phyloP scores from a whole-genome alignment of 2,329 filamentous ascomycete species.

The Diplodia mutila region DNA sequence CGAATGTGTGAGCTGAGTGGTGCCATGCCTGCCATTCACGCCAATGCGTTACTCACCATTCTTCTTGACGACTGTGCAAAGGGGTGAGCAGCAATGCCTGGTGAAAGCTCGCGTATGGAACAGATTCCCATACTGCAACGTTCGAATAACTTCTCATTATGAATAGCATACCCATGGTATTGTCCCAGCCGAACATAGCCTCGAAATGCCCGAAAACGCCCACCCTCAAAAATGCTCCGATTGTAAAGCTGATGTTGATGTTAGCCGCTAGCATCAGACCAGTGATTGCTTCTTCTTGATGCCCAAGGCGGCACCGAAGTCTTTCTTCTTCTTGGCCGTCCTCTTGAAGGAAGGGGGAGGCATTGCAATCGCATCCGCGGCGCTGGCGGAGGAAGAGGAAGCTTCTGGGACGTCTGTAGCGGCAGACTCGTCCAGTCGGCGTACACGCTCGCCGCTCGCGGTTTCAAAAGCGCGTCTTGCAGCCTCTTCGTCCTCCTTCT shows the following conservation, averaged over 20 bases:
- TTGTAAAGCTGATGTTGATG: background rate
- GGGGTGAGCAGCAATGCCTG: background rate
- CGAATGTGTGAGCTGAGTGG: too few relatives aligned
- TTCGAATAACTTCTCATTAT: background rate
- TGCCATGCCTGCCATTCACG: too few relatives aligned
- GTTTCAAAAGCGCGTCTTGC: conserved; percentile 75
- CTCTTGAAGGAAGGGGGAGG: conserved; percentile 72
- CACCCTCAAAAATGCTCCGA: background rate
- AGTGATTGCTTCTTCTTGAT: conserved; percentile 75
- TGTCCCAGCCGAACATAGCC: background rate
- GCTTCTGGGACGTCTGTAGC: conserved; percentile 41
- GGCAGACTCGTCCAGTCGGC: conserved; percentile 30
- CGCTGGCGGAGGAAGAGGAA: conserved; percentile 34
- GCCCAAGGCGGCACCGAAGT: conserved; percentile 72
- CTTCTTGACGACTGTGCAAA: background rate
- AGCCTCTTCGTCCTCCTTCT: conserved; percentile 81
- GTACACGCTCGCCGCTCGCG: conserved; percentile 27
- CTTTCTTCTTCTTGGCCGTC: conserved; percentile 84
- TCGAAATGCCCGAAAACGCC: background rate
- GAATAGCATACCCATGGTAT: background rate
- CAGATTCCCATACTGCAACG: background rate
- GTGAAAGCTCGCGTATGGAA: background rate
- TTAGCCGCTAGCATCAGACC: background rate
- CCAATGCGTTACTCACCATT: background rate
- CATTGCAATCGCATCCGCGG: conserved; percentile 33